These are phyloP conservation scores for Xerocomus spinulosus DNA, from an alignment of 768 basidiomycete genomes.

Conservation along the genomic window DNA sequence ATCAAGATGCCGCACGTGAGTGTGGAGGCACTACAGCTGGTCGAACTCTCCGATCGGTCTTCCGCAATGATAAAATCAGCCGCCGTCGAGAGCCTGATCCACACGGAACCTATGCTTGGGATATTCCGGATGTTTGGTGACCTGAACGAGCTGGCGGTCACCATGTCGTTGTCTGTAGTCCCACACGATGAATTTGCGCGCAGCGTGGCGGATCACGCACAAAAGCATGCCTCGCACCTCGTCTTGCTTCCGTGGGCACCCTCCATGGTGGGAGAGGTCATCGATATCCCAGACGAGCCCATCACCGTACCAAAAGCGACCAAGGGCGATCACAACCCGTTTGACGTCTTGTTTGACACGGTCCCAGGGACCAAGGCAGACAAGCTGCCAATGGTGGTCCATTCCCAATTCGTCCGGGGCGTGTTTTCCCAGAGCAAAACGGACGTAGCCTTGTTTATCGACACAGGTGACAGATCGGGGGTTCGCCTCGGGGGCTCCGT, in stretches of 20 bases:
- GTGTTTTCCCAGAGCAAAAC: conserved; percentile 66
- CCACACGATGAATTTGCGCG: conserved; percentile 67
- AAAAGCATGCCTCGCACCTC: conserved; percentile 57
- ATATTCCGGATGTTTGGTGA: conserved; percentile 76
- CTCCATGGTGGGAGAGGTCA: conserved; percentile 39
- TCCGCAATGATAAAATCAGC: conserved; percentile 64
- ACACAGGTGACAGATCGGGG: conserved; percentile 42
- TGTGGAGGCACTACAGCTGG: conserved; percentile 75
- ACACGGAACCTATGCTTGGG: conserved; percentile 64
- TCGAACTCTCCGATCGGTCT: conserved; percentile 71
- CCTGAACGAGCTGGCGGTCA: conserved; percentile 61
- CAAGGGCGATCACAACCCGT: conserved; percentile 48
- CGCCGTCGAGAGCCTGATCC: conserved; percentile 59
- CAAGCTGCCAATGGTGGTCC: conserved; percentile 40
- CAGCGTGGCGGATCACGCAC: conserved; percentile 66
- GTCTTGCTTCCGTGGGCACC: conserved; percentile 81
- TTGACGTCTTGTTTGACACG: conserved; percentile 58
- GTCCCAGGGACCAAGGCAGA: conserved; percentile 29
- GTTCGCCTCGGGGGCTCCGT: conserved; percentile 33
- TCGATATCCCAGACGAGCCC: background rate
- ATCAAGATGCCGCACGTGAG: conserved; percentile 30
- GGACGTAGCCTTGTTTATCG: conserved; percentile 83
- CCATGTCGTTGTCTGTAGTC: conserved; percentile 67
- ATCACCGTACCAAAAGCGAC: conserved; percentile 8
- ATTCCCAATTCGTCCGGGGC: conserved; percentile 79